Evolutionary conservation across 768 basidiomycete genomes (phyloP).

Genomic region (Russula brevipes): DNA sequence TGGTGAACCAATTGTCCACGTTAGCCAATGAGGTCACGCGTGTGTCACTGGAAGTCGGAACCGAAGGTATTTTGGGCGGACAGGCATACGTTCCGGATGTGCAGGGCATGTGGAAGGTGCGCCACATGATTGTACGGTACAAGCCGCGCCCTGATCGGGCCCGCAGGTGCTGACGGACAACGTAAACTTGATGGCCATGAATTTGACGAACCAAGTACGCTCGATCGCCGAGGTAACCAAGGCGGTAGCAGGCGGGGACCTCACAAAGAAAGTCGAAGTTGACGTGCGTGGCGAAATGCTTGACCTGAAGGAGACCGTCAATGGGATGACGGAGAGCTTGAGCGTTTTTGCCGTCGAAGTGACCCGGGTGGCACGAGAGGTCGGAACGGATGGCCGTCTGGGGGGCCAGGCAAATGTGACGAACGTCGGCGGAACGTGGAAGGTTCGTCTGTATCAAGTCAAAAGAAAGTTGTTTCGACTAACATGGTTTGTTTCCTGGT

Average conservation of each 20-base stretch:
- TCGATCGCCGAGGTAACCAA: constrained; percentile 92
- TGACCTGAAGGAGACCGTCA: constrained; percentile 87
- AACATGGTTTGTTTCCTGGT: constrained; percentile 15
- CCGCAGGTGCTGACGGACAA: constrained; percentile 65
- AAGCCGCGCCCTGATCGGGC: not conserved
- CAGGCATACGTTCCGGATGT: constrained; percentile 91
- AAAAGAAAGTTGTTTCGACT: not conserved
- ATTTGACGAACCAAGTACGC: constrained; percentile 86
- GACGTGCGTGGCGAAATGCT: constrained; percentile 90
- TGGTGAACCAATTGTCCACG: constrained; percentile 68
- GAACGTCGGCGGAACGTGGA: constrained; percentile 96
- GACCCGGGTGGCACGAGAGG: constrained; percentile 87
- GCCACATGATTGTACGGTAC: constrained; percentile 12
- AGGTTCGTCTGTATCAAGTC: constrained; percentile 36
- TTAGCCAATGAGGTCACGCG: constrained; percentile 82
- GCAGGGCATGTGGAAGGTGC: constrained; percentile 87
- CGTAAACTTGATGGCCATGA: constrained; percentile 87
- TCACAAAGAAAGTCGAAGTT: constrained; percentile 90
- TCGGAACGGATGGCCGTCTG: constrained; percentile 92
- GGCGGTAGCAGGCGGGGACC: constrained; percentile 88
- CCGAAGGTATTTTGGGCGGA: constrained; percentile 88
- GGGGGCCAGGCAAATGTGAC: constrained; percentile 93
- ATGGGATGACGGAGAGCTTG: constrained; percentile 88
- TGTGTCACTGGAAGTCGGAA: constrained; percentile 89
- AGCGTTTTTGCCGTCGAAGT: constrained; percentile 83